Evolutionary conservation across 1,284 basidiomycete genomes (phyloP).

Genomic region (Cutaneotrichosporon sp.): DNA sequence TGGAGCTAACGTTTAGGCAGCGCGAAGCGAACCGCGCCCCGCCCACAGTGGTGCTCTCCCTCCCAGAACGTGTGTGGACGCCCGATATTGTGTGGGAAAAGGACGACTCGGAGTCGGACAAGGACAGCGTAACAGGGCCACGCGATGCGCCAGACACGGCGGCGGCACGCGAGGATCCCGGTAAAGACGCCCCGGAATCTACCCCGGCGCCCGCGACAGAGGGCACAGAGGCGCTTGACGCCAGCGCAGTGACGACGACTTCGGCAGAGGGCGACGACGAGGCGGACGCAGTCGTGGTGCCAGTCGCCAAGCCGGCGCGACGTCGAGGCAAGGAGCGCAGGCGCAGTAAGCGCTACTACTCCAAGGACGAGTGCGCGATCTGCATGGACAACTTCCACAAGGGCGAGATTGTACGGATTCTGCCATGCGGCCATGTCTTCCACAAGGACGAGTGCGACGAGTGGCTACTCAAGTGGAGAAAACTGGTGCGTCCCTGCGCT

Average conservation of each 20-base stretch:
- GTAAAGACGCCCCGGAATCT: neutral
- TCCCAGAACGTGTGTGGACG: slow-evolving; percentile 47
- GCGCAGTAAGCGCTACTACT: slow-evolving; percentile 37
- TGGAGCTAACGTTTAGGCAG: slow-evolving; percentile 27
- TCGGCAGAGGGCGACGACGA: slow-evolving; percentile 6
- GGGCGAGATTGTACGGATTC: slow-evolving; percentile 77
- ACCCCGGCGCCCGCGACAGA: neutral
- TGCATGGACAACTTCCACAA: slow-evolving; percentile 77
- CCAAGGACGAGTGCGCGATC: slow-evolving; percentile 71
- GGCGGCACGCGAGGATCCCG: neutral
- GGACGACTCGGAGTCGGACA: slow-evolving; percentile 31
- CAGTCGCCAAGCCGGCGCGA: neutral
- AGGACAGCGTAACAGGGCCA: slow-evolving; percentile 7
- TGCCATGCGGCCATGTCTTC: slow-evolving; percentile 80
- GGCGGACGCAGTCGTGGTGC: neutral
- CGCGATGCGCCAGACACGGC: neutral
- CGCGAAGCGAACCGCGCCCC: slow-evolving; percentile 46
- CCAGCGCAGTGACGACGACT: neutral
- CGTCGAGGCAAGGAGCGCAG: slow-evolving; percentile 15
- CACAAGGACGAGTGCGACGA: slow-evolving; percentile 70
- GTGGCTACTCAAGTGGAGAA: slow-evolving; percentile 84
- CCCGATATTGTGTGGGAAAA: slow-evolving; percentile 50
- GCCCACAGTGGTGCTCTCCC: slow-evolving; percentile 42
- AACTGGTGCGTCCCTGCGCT: slow-evolving; percentile 59
- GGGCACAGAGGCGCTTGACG: neutral